Conservation (phyloP, 441 rosid species). For the Kokia cookei region DNA sequence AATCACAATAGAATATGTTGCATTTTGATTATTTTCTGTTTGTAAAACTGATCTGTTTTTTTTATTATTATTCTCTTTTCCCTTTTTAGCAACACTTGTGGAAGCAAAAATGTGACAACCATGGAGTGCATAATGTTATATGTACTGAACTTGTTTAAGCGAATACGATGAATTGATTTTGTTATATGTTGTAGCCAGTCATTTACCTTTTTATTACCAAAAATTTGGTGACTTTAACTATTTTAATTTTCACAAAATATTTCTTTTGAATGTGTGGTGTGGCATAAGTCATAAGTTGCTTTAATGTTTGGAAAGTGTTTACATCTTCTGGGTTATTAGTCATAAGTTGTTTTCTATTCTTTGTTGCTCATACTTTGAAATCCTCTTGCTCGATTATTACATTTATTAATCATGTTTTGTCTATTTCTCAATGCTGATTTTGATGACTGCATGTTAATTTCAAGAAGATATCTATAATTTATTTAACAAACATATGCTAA, state of each 20-base stretch:
- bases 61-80: not conserved
- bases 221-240: not conserved
- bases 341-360: not conserved
- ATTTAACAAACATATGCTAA: not conserved
- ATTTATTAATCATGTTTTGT: not conserved
- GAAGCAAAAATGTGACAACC: not conserved
- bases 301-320: not conserved
- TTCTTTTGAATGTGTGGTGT: not conserved
- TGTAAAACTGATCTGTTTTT: not conserved
- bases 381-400: not conserved
- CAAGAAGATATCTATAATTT: not conserved
- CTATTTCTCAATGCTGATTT: not conserved
- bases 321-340: not conserved
- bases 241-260: not conserved
- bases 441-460: not conserved
- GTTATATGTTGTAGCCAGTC: not conserved
- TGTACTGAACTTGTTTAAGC: not conserved
- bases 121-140: not conserved
- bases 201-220: not conserved
- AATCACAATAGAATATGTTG: not conserved
- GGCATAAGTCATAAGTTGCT: not conserved
- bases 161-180: not conserved
- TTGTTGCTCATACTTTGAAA: not conserved
- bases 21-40: not conserved
- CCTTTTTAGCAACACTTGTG: not conserved